phyloP scores from a whole-genome alignment of 805 yeast species.

The Kluyveromyces aestuarii region DNA sequence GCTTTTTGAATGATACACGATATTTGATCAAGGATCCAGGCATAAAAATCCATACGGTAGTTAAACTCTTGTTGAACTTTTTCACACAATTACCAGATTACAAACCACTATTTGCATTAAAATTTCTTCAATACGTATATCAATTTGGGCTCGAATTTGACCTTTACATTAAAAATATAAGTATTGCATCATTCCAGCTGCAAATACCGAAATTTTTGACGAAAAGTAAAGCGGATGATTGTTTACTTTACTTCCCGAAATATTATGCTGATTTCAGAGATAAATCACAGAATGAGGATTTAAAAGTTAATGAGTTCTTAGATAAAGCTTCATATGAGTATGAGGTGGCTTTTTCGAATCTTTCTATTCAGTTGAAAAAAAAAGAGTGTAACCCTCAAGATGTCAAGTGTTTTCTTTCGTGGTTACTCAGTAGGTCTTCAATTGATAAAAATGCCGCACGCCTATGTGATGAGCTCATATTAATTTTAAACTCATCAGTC shows the following conservation, averaged over 20 bases:
- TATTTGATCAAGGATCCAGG: constrained; percentile 14
- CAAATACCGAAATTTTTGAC: constrained; percentile 7
- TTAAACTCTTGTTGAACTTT: constrained; percentile 21
- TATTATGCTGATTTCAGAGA: neutral
- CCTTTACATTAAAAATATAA: constrained; percentile 17
- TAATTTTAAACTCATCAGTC: constrained; percentile 13
- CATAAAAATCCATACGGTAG: constrained; percentile 13
- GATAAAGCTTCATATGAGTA: neutral
- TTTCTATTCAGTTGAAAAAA: neutral
- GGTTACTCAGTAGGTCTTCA: neutral
- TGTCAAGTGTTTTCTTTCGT: neutral
- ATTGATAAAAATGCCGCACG: neutral
- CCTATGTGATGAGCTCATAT: constrained; percentile 16
- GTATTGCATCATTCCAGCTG: constrained; percentile 8
- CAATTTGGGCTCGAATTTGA: constrained; percentile 16
- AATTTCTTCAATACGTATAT: constrained; percentile 22
- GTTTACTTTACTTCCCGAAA: neutral
- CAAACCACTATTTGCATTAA: constrained; percentile 22
- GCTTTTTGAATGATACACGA: constrained; percentile 20
- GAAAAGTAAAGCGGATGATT: neutral
- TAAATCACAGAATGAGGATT: too few species aligned
- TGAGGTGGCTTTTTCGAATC: neutral
- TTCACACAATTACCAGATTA: constrained; percentile 12
- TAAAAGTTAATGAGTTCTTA: neutral
- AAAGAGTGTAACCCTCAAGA: neutral